These are phyloP conservation scores for Coprinopsis strossmayeri DNA, from an alignment of 768 basidiomycete genomes.

Conservation along the genomic window DNA sequence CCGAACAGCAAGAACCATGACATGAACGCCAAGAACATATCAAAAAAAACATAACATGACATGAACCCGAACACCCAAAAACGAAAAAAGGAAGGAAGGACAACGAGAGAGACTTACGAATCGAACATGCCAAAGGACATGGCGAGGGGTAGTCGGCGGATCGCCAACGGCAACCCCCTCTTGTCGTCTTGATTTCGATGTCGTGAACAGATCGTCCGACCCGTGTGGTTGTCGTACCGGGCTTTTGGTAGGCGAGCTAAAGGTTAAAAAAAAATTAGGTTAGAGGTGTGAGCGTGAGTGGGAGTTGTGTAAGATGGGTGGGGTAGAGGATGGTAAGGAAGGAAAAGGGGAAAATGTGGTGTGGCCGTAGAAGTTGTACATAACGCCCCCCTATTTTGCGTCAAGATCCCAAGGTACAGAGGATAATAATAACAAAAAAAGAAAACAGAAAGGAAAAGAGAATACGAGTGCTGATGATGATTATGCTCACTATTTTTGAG, in stretches of 20 bases:
- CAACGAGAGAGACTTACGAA: slow-evolving; percentile 41
- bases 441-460: background rate
- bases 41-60: background rate
- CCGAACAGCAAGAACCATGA: too few relatives aligned
- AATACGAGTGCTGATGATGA: background rate
- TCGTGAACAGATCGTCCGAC: slow-evolving; percentile 59
- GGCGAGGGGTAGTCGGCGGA: slow-evolving; percentile 36
- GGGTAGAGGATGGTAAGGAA: background rate
- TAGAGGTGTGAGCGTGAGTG: background rate
- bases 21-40: background rate
- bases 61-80: background rate
- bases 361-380: too few relatives aligned
- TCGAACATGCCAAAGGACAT: slow-evolving; percentile 81
- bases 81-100: background rate
- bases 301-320: background rate
- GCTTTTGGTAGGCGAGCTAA: slow-evolving; percentile 69
- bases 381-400: too few relatives aligned
- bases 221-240: slow-evolving; percentile 60
- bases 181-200: slow-evolving; percentile 26
- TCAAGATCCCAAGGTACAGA: too few relatives aligned
- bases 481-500: slow-evolving; percentile 66
- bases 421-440: too few relatives aligned
- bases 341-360: too few relatives aligned
- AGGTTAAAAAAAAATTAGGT: too few relatives aligned
- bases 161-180: too few relatives aligned